Percentiles rank a stretch among this genome's conserved stretches.
Conservation (phyloP, 2,329 filamentous ascomycete genomes). For the Exophiala spinifera region DNA sequence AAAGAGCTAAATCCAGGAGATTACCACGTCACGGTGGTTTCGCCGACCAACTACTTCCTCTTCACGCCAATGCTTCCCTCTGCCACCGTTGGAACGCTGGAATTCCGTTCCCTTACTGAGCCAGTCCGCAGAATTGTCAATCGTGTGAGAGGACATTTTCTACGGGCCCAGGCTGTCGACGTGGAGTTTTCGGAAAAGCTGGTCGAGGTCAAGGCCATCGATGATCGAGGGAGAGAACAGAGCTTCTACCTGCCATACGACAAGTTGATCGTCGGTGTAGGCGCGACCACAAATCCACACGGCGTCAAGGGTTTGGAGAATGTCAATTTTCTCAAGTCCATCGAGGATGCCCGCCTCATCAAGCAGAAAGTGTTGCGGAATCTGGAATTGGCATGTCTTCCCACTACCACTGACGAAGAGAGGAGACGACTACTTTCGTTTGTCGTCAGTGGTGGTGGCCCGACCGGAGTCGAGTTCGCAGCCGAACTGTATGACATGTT, state of each 20-base stretch:
- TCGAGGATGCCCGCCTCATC: conserved; percentile 85
- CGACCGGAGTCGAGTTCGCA: conserved; percentile 95
- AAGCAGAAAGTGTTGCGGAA: conserved; percentile 86
- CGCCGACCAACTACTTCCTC: conserved; percentile 92
- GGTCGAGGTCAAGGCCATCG: conserved; percentile 76
- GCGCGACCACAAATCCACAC: conserved; percentile 89
- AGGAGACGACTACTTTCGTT: conserved; percentile 85
- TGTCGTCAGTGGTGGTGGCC: conserved; percentile 91
- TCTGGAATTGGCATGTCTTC: conserved; percentile 85
- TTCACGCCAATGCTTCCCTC: conserved; percentile 98
- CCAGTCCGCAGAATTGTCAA: conserved; percentile 82
- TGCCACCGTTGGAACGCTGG: conserved; percentile 91
- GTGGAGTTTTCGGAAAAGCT: conserved; percentile 90
- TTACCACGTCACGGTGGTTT: conserved; percentile 94
- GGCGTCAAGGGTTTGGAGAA: conserved; percentile 93
- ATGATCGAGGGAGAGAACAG: conserved; percentile 67
- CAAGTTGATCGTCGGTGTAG: conserved; percentile 87
- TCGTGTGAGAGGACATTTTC: conserved; percentile 78
- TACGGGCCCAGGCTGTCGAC: conserved; percentile 81
- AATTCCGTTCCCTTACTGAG: conserved; percentile 86
- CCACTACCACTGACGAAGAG: conserved; percentile 85
- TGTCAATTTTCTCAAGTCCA: conserved; percentile 92
- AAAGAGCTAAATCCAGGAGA: conserved; percentile 88
- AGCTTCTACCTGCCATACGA: conserved; percentile 96
- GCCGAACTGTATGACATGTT: conserved; percentile 94